These are phyloP conservation scores for Sporothrix protearum DNA, from an alignment of 2,329 filamentous ascomycete genomes.

Conservation along the genomic window DNA sequence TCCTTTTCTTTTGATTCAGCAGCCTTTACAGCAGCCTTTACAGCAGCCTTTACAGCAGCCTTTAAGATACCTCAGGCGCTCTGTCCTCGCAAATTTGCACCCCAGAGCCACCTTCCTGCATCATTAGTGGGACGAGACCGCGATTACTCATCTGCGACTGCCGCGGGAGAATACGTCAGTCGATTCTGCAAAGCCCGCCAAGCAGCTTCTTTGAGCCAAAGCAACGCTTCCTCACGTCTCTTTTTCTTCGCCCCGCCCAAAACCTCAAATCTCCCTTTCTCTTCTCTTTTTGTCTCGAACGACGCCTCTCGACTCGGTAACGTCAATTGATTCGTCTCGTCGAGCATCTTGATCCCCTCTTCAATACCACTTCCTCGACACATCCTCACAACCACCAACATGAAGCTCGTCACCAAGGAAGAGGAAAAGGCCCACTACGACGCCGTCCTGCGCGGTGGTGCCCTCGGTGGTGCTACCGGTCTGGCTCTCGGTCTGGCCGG, in stretches of 20 bases:
- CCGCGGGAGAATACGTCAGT: constrained; percentile 24
- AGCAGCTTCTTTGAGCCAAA: neutral
- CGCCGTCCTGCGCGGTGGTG: constrained; percentile 74
- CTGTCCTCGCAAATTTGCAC: neutral
- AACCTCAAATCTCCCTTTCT: neutral
- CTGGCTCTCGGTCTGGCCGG: constrained; percentile 63
- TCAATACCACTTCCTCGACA: constrained; percentile 19
- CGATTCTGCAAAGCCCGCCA: constrained; percentile 24
- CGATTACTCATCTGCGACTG: constrained; percentile 19
- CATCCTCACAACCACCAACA: constrained; percentile 43
- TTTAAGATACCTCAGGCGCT: neutral
- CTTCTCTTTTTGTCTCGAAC: neutral
- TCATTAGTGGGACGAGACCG: neutral
- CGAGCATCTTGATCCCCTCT: neutral
- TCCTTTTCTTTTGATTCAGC: neutral
- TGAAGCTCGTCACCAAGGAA: constrained; percentile 96
- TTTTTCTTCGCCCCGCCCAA: constrained; percentile 8
- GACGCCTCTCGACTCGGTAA: neutral
- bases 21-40: too few relatives aligned
- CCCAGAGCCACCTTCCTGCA: neutral
- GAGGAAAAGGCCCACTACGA: constrained; percentile 84
- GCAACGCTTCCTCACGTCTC: neutral
- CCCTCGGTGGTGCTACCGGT: constrained; percentile 67
- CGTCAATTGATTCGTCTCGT: neutral
- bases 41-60: too few relatives aligned